Base-by-base conservation (phyloP, 768 basidiomycete species). In the Stropharia rugosoannulata region DNA sequence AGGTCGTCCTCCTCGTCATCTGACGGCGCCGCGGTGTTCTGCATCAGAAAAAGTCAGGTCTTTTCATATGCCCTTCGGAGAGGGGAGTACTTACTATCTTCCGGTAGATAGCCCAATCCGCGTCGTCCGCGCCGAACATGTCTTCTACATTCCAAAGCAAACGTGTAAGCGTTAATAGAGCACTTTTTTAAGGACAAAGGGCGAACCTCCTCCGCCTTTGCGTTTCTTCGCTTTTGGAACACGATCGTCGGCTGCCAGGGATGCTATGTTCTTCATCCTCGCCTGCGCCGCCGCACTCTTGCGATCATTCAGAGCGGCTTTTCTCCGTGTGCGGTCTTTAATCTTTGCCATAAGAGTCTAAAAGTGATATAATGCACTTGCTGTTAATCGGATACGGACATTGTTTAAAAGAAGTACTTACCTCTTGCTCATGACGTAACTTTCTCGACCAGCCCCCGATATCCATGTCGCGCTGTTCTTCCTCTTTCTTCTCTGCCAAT, bases 71-170 rank as follows among this genome's bases (percentile, higher is more conserved):
- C 13, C 16, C 9, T 35, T 15, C 42, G 35, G 27, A 42, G 40
- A 42, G 46, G 41, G 8, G 2, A 29, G 19, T 16, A 69, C 83
- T 59, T 67, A 95, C 95, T 56, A 99, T 95, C 73, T 98, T 95
- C 60, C 96, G 91, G 67, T 98, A 98, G 56, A 98, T 94, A 0
- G 89, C 88, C 95, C 96, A 98, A 66, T 98, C 96, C 6, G 90
- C 94, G 66, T 98, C 95, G 61, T 96, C 88, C 15, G 86, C 87
- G 3, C 96, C 95, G 66, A 98, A 99, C 74, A 78, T 86, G 62
- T 98, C 95, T 76, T 98, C 95, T 89, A 51, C 52, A 11, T 18
- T 27, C 22, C 59, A 63, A 38, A 51, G 25, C 27, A 40, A 49
- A 19, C 11, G 18, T 18, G 25, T 25, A 40, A 49, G 18, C 11